Evolutionary conservation across 2,329 filamentous ascomycete genomes (phyloP), one percentile per base, ranked within the genome.

Genomic region (Colletotrichum theobromicola): DNA sequence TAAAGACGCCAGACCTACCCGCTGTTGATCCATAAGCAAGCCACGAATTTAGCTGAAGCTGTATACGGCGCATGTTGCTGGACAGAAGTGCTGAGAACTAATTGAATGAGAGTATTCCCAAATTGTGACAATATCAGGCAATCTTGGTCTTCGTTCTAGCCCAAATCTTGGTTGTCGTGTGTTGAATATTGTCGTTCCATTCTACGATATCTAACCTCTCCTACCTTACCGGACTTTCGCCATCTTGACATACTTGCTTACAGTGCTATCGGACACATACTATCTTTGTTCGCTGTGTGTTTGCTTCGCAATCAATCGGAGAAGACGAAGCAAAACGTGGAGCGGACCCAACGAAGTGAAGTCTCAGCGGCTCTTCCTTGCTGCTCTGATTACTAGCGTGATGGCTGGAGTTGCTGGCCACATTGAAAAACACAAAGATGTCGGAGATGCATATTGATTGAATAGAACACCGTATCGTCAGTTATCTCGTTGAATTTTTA

Each of bases 231-330:
- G 1, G 18, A 42, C 0, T n/a, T 3, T 8, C 7, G 7, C 1
- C 2, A 16, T 16, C 35, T 16, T 37, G 3, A 7, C 8, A 4
- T 7, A 8, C n/a, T n/a, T 7, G 15, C 18, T 10, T 42, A 9
- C 5, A n/a, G 2, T 10, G 4, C 1, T 10, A 2, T 2, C 1
- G n/a, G 4, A 37, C 16, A 0, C 18, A 5, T 0, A 8, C 12
- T 12, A 8, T 6, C 2, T 12, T n/a, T 18, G 5, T 46, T 3
- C 18, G n/a, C 18, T 2, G 37, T 12, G 18, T 46, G n/a, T 46
- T 46, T 46, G 4, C 18, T 6, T 12, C 18, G 18, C n/a, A 46
- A n/a, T 12, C 3, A 4, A 46, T 6, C 18, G 0, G 9, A 7
- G 9, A 46, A 46, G 37, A 35, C 34, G 2, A n/a, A 0, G 37